Base-by-base conservation (phyloP, 2,329 filamentous ascomycete genomes). In the Rutstroemia sp. region DNA sequence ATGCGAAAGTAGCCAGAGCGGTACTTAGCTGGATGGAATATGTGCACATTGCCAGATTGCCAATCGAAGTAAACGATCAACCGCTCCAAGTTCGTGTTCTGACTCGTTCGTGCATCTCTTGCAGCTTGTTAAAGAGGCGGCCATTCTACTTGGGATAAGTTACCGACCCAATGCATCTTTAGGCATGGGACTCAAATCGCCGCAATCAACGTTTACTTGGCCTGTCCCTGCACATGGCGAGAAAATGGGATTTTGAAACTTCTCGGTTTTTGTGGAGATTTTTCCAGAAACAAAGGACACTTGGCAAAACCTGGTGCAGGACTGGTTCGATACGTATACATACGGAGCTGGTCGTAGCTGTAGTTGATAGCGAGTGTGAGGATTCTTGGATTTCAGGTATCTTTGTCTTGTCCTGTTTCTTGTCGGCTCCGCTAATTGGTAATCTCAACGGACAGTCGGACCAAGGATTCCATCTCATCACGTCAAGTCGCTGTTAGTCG, bases 11-110 rank as follows among this genome's bases (percentile, higher is more conserved):
- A 34, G 10, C 30, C 9, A 34, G 30, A 34, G 30, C 12, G 12
- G 3, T 9, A 12, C 30, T 10, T 34, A 12, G 30, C 30, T 12
- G 30, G 4, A 34, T 10, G 12, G 9, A 10, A 12, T 4, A 10
- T 12, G 30, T 34, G 12, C 12, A 10, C 9, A 34, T 34, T 34
- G 30, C 30, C 30, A 42, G 19, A 34, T 34, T 34, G 30, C 30
- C 30, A 42, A 42, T 42, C 39, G 39, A 17, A 19, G 17, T n/a
- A n/a, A n/a, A 8, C 14, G 45, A 50, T 42, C 25, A 42, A 55
- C n/a, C 21, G 46, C 34, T 45, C 23, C 23, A 53, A 48, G 27
- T 38, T 54, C 46, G 25, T 55, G 17, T 50, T 55, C 23, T 55
- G 52, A 55, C 46, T 55, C 46, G 53, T 44, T 44, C 19, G 14